These are phyloP conservation scores for Xylaria nigripes DNA, from an alignment of 495 filamentous ascomycete species.

Conservation along the genomic window DNA sequence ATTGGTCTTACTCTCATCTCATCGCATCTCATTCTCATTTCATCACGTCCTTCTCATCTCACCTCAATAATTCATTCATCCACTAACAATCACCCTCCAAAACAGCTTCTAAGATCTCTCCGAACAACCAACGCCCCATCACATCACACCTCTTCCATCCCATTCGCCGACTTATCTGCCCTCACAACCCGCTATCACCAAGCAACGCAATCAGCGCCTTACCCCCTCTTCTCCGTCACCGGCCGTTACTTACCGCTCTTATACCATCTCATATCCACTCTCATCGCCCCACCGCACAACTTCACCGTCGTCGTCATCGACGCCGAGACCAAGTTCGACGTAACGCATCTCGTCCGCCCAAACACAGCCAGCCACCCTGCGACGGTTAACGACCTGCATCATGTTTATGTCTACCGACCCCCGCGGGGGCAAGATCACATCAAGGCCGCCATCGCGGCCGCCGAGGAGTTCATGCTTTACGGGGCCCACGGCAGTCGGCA, in stretches of 20 bases:
- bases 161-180: slow-evolving; percentile 34
- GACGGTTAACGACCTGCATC: slow-evolving; percentile 22
- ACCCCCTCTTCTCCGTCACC: slow-evolving; percentile 32
- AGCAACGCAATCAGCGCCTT: slow-evolving; percentile 26
- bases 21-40: background rate
- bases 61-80: background rate
- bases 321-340: slow-evolving; percentile 57
- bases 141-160: slow-evolving; percentile 23
- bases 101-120: slow-evolving; percentile 38
- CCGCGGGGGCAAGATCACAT: slow-evolving; percentile 18
- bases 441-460: slow-evolving; percentile 19
- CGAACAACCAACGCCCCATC: slow-evolving; percentile 28
- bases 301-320: slow-evolving; percentile 65
- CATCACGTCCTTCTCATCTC: background rate
- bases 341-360: slow-evolving; percentile 40
- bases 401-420: slow-evolving; percentile 36
- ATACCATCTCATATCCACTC: slow-evolving; percentile 50
- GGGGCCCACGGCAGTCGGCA: slow-evolving; percentile 33
- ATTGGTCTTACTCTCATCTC: background rate
- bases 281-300: slow-evolving; percentile 46
- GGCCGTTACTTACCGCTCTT: slow-evolving; percentile 59
- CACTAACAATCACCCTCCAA: background rate
- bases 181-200: slow-evolving; percentile 32
- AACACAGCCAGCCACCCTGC: slow-evolving; percentile 17
- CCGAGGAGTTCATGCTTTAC: slow-evolving; percentile 44